Evolutionary conservation across 2,329 filamentous ascomycete species (phyloP).

Genomic region (Alternaria atra): DNA sequence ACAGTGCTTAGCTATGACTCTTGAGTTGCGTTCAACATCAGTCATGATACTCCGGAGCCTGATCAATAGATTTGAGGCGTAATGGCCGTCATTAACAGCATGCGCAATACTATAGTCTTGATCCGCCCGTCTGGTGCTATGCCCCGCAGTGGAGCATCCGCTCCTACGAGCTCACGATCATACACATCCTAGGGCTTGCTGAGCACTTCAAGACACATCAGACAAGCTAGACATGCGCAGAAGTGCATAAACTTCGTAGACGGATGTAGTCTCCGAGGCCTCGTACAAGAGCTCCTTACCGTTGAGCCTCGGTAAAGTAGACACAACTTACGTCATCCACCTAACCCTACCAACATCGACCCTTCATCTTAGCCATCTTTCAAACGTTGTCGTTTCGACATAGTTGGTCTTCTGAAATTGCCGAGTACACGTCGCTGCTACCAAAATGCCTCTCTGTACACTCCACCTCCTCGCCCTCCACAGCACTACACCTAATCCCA

Average conservation of each 20-base stretch:
- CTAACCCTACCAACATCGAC: constrained; percentile 5
- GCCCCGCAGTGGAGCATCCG: not conserved
- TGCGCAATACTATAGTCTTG: not conserved
- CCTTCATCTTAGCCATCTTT: not conserved
- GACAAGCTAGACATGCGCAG: not conserved
- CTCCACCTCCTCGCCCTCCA: constrained; percentile 58
- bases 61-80: not conserved
- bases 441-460: constrained; percentile 60
- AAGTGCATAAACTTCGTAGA: not conserved
- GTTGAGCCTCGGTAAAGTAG: constrained; percentile 31
- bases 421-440: constrained; percentile 8
- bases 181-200: not conserved
- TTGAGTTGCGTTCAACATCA: not conserved
- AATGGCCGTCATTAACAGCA: not conserved
- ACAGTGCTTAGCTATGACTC: not conserved
- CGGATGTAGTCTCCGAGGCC: not conserved
- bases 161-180: not conserved
- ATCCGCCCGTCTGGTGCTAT: constrained; percentile 1
- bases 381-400: not conserved
- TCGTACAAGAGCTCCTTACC: constrained; percentile 14
- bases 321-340: constrained; percentile 33
- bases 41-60: not conserved
- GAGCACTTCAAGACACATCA: not conserved
- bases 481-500: constrained; percentile 41
- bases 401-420: not conserved